A percentile compares a stretch with the other conserved stretches of the same genome.
phyloP scores from a whole-genome alignment of 768 basidiomycete species.

The Hysterangium stoloniferum region DNA sequence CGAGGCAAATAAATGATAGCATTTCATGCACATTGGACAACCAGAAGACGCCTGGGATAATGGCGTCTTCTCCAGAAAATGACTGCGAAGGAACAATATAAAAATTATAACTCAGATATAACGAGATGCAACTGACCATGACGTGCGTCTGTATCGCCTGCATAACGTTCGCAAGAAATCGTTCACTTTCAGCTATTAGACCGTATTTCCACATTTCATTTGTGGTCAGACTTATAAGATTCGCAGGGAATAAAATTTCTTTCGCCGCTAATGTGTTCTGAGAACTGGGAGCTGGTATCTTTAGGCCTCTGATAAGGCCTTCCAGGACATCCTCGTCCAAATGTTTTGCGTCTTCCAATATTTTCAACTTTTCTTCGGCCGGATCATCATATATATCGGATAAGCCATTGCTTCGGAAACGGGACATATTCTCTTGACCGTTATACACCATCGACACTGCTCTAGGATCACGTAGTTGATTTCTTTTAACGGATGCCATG shows the following conservation, averaged over 20 bases:
- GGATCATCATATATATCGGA: slow-evolving; percentile 81
- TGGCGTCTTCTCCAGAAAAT: slow-evolving; percentile 89
- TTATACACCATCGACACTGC: slow-evolving; percentile 87
- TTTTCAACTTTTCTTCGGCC: slow-evolving; percentile 88
- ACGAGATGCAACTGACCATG: slow-evolving; percentile 63
- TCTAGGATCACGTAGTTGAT: slow-evolving; percentile 63
- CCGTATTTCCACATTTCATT: slow-evolving; percentile 99
- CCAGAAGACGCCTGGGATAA: slow-evolving; percentile 97
- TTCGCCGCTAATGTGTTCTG: slow-evolving; percentile 91
- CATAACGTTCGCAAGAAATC: slow-evolving; percentile 98
- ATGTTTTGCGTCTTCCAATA: slow-evolving; percentile 85
- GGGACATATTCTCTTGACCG: slow-evolving; percentile 66
- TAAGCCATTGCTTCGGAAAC: slow-evolving; percentile 53
- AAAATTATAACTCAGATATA: slow-evolving; percentile 11
- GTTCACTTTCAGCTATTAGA: slow-evolving; percentile 91
- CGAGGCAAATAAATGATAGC: slow-evolving; percentile 96
- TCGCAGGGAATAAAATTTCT: slow-evolving; percentile 98
- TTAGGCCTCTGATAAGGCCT: slow-evolving; percentile 83
- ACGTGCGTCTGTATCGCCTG: slow-evolving; percentile 95
- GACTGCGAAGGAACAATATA: slow-evolving; percentile 45
- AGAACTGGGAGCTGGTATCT: slow-evolving; percentile 85
- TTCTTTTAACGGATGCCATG: slow-evolving; percentile 66
- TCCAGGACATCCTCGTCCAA: slow-evolving; percentile 91
- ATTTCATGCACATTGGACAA: slow-evolving; percentile 99
- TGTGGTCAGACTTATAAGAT: slow-evolving; percentile 94